Evolutionary conservation across 2,329 filamentous ascomycete species (phyloP).

Genomic region (Venturia pyrina): DNA sequence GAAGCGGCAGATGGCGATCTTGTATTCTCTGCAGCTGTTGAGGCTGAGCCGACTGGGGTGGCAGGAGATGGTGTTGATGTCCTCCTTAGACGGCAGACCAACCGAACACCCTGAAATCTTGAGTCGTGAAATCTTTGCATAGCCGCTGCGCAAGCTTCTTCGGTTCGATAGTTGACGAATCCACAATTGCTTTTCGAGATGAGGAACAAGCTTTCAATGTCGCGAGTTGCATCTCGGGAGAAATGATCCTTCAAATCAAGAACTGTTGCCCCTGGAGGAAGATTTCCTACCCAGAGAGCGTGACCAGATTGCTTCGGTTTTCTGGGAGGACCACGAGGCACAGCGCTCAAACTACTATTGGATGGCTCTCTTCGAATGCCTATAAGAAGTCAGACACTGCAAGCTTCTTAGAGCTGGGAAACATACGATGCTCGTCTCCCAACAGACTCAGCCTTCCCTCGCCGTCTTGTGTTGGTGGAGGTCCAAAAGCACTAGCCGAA

Average conservation of each 20-base stretch:
- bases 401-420: background rate
- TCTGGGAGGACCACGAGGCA: constrained; percentile 48
- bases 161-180: constrained; percentile 88
- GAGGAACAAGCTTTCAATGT: constrained; percentile 81
- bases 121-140: constrained; percentile 85
- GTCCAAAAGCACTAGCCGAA: background rate
- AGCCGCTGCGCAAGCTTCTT: constrained; percentile 62
- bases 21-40: constrained; percentile 29
- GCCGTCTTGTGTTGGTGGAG: background rate
- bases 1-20: constrained; percentile 14
- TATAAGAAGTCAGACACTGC: background rate
- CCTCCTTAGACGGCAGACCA: constrained; percentile 73
- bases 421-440: background rate
- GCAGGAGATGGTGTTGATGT: constrained; percentile 34
- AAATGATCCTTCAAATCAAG: constrained; percentile 86
- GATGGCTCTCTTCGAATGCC: background rate
- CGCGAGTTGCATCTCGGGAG: constrained; percentile 60
- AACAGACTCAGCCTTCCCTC: background rate
- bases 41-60: constrained; percentile 44
- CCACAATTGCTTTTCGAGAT: constrained; percentile 97
- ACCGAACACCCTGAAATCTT: constrained; percentile 70
- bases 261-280: constrained; percentile 73
- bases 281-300: constrained; percentile 91
- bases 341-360: constrained; percentile 7
- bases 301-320: constrained; percentile 67